Evolutionary conservation across 1,139 yeast genomes (phyloP), one percentile per base, ranked within the genome.

Genomic region (Wickerhamiella pararugosa): DNA sequence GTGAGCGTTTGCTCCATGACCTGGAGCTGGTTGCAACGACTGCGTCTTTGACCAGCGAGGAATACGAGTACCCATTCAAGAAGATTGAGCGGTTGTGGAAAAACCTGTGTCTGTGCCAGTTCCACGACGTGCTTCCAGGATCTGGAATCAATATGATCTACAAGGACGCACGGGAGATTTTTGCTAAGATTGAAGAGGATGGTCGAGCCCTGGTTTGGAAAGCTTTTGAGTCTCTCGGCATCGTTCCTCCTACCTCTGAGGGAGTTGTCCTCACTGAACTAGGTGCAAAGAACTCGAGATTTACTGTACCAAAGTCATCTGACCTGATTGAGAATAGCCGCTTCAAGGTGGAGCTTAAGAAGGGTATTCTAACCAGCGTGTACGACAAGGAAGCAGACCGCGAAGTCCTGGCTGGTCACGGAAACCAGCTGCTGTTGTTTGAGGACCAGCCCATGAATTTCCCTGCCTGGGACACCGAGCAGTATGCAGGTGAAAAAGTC

Each of bases 391-490:
- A 63, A 2, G 67, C 69, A 43, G 69, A 72, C 25, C 71, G 90
- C 29, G 93, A 87, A 56, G 70, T 79, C 25, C 67, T 87, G 46
- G 82, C 80, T 47, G 69, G 66, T 34, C 45, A 44, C 28, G 94
- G 86, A 31, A 82, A 83, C 54, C 93, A 81, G 58, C 76, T 75
- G 51, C 73, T 83, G 2, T 57, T 90, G 44, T 81, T 81, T 54
- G 90, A 86, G 50, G 97, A 90, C 59, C 82, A 84, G 49, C 97
- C 97, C 8, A 65, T 84, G 54, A 77, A 71, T 45, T 87, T 78
- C 75, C 95, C 87, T 40, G 97, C 97, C 1, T 90, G 98, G 97
- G 97, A 90, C 58, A 87, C 97, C 0, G 98, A 90, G 57, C 69
- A 86, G 47, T 90, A 74, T 58, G 79, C 94, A 0, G 72, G 61